Evolutionary conservation across 2,329 filamentous ascomycete species (phyloP).

Genomic region (Drechmeria coniospora): DNA sequence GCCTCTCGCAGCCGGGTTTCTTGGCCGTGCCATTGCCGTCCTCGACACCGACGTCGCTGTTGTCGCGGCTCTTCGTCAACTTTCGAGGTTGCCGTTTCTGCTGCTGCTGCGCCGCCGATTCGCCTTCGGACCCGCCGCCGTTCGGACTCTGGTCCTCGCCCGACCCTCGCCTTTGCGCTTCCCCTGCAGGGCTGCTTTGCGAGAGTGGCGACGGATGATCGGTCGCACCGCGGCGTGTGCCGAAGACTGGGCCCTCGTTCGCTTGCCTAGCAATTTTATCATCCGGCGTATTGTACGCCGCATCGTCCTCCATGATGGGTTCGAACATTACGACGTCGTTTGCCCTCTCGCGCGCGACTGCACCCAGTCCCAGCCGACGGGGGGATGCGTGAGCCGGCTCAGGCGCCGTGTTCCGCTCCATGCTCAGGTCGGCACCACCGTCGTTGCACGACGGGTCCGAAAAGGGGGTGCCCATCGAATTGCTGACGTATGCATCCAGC

Average conservation of each 20-base stretch:
- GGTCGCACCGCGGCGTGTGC: constrained; percentile 2
- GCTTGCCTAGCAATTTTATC: no score
- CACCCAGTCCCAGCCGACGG: background rate
- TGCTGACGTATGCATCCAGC: constrained; percentile 42
- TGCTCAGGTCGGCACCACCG: no score
- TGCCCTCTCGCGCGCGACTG: no score
- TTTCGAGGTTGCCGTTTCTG: constrained; percentile 24
- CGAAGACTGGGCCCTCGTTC: constrained; percentile 12
- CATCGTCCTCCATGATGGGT: constrained; percentile 16
- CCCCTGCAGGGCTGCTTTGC: constrained; percentile 3
- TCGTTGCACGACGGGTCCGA: no score
- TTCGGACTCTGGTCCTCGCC: constrained; percentile 19
- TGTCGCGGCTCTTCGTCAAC: constrained; percentile 24
- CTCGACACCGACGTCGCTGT: constrained; percentile 19
- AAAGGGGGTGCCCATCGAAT: constrained; percentile 19
- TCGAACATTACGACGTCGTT: constrained; percentile 8
- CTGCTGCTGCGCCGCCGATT: constrained; percentile 9
- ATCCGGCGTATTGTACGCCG: constrained; percentile 17
- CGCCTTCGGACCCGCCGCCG: constrained; percentile 10
- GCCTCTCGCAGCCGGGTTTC: constrained; percentile 4
- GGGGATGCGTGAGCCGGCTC: background rate
- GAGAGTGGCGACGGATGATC: background rate
- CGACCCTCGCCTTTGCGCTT: constrained; percentile 13
- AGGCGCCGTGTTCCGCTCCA: background rate
- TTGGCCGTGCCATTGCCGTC: constrained; percentile 9